phyloP scores from a whole-genome alignment of 352 stramenopile genomes.

The Phytophthora sansomeana region DNA sequence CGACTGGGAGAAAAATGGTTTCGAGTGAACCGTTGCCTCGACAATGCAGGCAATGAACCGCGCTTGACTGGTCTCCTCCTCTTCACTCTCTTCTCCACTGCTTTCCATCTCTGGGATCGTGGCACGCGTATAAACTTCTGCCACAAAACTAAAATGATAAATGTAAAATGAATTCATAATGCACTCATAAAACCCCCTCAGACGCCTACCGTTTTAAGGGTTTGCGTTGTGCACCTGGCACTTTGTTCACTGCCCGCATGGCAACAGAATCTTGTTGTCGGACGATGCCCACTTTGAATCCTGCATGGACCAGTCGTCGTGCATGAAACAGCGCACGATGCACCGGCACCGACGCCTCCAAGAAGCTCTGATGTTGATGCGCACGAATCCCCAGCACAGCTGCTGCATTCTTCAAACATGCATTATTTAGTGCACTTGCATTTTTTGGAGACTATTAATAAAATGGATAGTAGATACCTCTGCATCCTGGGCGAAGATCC shows the following conservation, averaged over 20 bases:
- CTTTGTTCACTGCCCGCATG: constrained; percentile 19
- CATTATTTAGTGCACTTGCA: neutral
- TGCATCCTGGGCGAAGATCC: constrained; percentile 79
- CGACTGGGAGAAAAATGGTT: constrained; percentile 42
- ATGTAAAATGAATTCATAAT: neutral
- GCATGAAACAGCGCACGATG: constrained; percentile 51
- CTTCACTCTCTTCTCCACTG: constrained; percentile 7
- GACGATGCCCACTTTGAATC: constrained; percentile 74
- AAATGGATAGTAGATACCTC: constrained; percentile 33
- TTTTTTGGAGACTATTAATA: too few relatives aligned
- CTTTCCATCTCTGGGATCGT: constrained; percentile 46
- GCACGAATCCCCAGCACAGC: constrained; percentile 49
- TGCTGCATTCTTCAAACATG: constrained; percentile 35
- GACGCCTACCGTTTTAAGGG: constrained; percentile 42
- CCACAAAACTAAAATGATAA: constrained; percentile 40
- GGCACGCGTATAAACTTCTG: constrained; percentile 54
- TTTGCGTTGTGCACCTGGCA: constrained; percentile 23
- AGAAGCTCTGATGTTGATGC: constrained; percentile 44
- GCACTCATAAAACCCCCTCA: neutral
- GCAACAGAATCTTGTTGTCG: constrained; percentile 63
- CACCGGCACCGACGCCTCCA: constrained; percentile 63
- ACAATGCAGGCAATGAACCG: constrained; percentile 52
- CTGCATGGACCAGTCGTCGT: constrained; percentile 49
- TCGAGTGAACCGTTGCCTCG: constrained; percentile 46
- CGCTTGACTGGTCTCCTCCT: constrained; percentile 3